Evolutionary conservation across 371 early-diverging fungal genomes (phyloP).

Genomic region (Lichtheimia hyalospora): DNA sequence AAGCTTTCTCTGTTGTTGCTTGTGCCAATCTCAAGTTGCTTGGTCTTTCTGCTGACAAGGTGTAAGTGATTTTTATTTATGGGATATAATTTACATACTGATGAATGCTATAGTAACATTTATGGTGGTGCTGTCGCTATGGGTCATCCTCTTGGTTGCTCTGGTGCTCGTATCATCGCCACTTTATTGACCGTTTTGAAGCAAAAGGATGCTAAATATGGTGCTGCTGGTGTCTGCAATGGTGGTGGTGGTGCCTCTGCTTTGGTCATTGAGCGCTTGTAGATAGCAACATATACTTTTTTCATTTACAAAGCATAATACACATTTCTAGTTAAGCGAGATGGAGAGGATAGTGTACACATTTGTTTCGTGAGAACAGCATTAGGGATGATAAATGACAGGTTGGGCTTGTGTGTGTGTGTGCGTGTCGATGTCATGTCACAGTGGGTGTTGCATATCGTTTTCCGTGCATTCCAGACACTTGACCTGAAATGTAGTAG

Average conservation of each 20-base stretch:
- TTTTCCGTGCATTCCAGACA: too few relatives aligned
- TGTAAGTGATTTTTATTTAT: constrained; percentile 30
- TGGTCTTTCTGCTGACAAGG: constrained; percentile 66
- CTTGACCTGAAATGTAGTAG: too few relatives aligned
- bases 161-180: constrained; percentile 93
- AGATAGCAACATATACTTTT: not conserved
- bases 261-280: constrained; percentile 70
- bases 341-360: too few relatives aligned
- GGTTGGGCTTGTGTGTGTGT: too few relatives aligned
- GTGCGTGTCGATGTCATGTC: too few relatives aligned
- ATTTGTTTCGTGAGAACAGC: too few relatives aligned
- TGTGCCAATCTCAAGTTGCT: constrained; percentile 87
- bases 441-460: too few relatives aligned
- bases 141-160: constrained; percentile 98
- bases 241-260: constrained; percentile 96
- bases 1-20: constrained; percentile 96
- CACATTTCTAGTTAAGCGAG: too few relatives aligned
- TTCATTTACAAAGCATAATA: too few relatives aligned
- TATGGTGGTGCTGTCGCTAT: constrained; percentile 97
- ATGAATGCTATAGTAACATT: constrained; percentile 58
- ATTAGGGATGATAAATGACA: too few relatives aligned
- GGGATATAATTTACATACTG: too few relatives aligned
- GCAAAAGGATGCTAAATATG: constrained; percentile 71
- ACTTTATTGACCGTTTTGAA: constrained; percentile 80
- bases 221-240: constrained; percentile 93